Evolutionary conservation across 1,284 basidiomycete genomes (phyloP).

Genomic region (Quambalaria eucalypti): DNA sequence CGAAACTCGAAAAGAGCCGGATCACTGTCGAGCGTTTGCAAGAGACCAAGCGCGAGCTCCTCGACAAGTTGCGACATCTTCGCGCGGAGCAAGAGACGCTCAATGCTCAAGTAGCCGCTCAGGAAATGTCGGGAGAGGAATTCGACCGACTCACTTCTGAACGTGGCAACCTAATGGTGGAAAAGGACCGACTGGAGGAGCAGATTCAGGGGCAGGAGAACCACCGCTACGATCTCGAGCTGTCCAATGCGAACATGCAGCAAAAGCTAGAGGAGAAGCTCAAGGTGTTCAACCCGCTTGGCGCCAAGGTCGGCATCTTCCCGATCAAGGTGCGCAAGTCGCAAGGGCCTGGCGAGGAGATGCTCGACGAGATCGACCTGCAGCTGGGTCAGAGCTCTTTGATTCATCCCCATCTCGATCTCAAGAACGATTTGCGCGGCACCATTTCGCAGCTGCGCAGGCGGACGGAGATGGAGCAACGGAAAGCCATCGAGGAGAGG

Average conservation of each 20-base stretch:
- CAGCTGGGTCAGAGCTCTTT: background rate
- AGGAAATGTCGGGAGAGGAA: background rate
- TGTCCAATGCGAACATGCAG: background rate
- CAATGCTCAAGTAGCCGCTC: background rate
- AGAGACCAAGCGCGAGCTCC: slow-evolving; percentile 8
- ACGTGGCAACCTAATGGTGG: background rate
- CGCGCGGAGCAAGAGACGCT: background rate
- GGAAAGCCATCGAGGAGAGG: background rate
- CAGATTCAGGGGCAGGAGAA: background rate
- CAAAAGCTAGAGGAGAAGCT: background rate
- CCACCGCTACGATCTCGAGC: background rate
- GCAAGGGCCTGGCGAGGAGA: background rate
- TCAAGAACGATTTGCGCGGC: background rate
- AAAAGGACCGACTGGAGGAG: background rate
- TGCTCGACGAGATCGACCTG: slow-evolving; percentile 1
- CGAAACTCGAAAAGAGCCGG: slow-evolving; percentile 37
- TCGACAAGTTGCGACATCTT: background rate
- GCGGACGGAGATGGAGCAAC: background rate
- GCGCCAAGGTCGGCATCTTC: background rate
- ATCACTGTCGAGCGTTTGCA: slow-evolving; percentile 29
- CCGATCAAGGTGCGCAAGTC: background rate
- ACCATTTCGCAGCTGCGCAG: background rate
- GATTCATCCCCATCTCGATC: background rate
- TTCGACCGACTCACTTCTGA: slow-evolving; percentile 1
- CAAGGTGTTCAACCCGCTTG: slow-evolving; percentile 4